Percentiles rank a stretch among this genome's conserved stretches.
Evolutionary conservation across 345 rosid genomes (phyloP).

Genomic region (Ailanthus altissimus): DNA sequence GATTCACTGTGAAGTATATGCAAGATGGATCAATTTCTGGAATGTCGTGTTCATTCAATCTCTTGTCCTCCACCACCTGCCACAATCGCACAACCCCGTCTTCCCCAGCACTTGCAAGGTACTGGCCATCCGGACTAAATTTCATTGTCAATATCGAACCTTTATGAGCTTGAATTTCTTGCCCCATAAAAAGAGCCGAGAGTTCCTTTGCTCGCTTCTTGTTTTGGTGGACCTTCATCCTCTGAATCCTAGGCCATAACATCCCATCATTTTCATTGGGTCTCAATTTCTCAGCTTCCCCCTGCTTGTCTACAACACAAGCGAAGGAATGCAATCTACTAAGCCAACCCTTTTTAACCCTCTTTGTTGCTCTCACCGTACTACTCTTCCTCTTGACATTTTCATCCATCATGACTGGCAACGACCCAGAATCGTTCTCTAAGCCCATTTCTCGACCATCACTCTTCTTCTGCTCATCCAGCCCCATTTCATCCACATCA

Average conservation of each 20-base stretch:
- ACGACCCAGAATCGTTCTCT: slow-evolving; percentile 23
- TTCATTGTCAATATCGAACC: slow-evolving; percentile 75
- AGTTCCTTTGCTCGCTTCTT: slow-evolving; percentile 66
- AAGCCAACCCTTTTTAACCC: slow-evolving; percentile 63
- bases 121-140: slow-evolving; percentile 83
- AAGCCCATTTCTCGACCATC: slow-evolving; percentile 26
- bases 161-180: slow-evolving; percentile 73
- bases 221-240: slow-evolving; percentile 67
- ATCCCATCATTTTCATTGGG: slow-evolving; percentile 29
- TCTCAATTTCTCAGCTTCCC: slow-evolving; percentile 38
- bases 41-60: slow-evolving; percentile 57
- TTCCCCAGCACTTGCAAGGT: slow-evolving; percentile 77
- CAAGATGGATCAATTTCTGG: slow-evolving; percentile 79
- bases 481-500: slow-evolving; percentile 32
- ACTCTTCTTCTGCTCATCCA: slow-evolving; percentile 19
- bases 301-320: slow-evolving; percentile 50
- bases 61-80: slow-evolving; percentile 69
- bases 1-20: slow-evolving; percentile 71
- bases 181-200: slow-evolving; percentile 69
- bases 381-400: slow-evolving; percentile 34
- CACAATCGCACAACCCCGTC: slow-evolving; percentile 65
- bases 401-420: slow-evolving; percentile 21
- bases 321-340: slow-evolving; percentile 54
- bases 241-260: slow-evolving; percentile 44
- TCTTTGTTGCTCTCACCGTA: slow-evolving; percentile 33